A percentile compares a stretch with the other conserved stretches of the same genome.
Conservation (phyloP, 164 flowering plant genomes). For the Kingdonia uniflora region DNA sequence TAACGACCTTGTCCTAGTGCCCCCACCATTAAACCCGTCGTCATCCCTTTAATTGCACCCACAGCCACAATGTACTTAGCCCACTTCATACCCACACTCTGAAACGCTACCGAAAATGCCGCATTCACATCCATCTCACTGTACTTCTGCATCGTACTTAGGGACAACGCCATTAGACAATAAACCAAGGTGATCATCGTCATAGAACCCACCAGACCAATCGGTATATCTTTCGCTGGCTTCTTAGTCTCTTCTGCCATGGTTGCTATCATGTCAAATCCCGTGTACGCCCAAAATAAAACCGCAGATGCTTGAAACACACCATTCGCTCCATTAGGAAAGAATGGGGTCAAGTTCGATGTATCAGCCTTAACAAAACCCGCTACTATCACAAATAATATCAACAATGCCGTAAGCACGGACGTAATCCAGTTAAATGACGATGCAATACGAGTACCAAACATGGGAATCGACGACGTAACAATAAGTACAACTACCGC, state of each 20-base stretch:
- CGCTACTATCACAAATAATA: conserved; percentile 34
- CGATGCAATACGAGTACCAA: conserved; percentile 47
- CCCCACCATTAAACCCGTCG: conserved; percentile 59
- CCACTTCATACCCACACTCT: conserved; percentile 67
- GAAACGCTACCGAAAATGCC: conserved; percentile 60
- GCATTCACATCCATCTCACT: conserved; percentile 60
- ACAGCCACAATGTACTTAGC: conserved; percentile 59
- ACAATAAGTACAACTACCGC: conserved; percentile 38
- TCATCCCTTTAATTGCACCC: conserved; percentile 78
- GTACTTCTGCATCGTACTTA: conserved; percentile 55
- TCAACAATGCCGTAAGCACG: conserved; percentile 21
- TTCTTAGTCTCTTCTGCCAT: conserved; percentile 79
- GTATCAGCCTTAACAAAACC: conserved; percentile 37
- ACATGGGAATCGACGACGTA: conserved; percentile 37
- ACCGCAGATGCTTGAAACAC: conserved; percentile 60
- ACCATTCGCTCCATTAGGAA: conserved; percentile 49
- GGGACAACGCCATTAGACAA: conserved; percentile 64
- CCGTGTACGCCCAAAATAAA: conserved; percentile 71
- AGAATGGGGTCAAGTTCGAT: conserved; percentile 48
- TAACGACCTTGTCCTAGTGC: conserved; percentile 74
- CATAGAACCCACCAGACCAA: conserved; percentile 74
- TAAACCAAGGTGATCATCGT: conserved; percentile 53
- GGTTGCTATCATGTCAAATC: conserved; percentile 78
- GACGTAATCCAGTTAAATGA: conserved; percentile 42
- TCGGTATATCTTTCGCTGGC: conserved; percentile 63